These are phyloP conservation scores for Delitschia confertaspora DNA, from an alignment of 495 filamentous ascomycete species.

Conservation along the genomic window DNA sequence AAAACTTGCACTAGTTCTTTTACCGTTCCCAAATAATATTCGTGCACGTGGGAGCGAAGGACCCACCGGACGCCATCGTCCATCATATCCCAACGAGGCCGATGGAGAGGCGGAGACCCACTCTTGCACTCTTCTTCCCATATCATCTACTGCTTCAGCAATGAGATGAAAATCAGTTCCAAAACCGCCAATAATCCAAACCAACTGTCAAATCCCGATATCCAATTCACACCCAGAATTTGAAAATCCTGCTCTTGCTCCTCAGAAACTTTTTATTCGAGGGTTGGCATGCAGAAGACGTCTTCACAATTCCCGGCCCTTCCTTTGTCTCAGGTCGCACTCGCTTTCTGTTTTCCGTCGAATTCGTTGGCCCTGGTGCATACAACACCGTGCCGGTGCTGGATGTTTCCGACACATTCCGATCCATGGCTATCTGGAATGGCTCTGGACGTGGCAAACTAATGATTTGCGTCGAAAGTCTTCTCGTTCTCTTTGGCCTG, in stretches of 20 bases:
- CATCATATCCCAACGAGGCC: no score
- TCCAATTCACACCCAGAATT: conserved; percentile 22
- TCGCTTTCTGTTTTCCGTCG: conserved; percentile 4
- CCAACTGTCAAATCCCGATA: conserved; percentile 2
- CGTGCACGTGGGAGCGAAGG: no score
- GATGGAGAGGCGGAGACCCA: no score
- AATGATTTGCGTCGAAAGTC: conserved; percentile 19
- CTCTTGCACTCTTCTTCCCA: background rate
- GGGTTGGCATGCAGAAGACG: background rate
- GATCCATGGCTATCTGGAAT: background rate
- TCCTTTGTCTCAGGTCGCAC: background rate
- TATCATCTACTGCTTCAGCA: background rate
- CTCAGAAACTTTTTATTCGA: conserved; percentile 17
- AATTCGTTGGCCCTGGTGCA: background rate
- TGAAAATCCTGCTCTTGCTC: conserved; percentile 22
- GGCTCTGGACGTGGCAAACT: conserved; percentile 12
- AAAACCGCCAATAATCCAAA: background rate
- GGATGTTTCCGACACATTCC: conserved; percentile 7
- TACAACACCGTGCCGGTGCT: conserved; percentile 9
- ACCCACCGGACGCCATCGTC: no score
- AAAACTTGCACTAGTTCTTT: no score
- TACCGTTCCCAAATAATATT: no score
- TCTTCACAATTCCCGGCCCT: background rate
- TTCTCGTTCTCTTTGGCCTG: conserved; percentile 17
- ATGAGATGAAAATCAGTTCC: conserved; percentile 2